Conservation (phyloP, 2,329 filamentous ascomycete genomes). For the Chrysoporthe austroafricana region DNA sequence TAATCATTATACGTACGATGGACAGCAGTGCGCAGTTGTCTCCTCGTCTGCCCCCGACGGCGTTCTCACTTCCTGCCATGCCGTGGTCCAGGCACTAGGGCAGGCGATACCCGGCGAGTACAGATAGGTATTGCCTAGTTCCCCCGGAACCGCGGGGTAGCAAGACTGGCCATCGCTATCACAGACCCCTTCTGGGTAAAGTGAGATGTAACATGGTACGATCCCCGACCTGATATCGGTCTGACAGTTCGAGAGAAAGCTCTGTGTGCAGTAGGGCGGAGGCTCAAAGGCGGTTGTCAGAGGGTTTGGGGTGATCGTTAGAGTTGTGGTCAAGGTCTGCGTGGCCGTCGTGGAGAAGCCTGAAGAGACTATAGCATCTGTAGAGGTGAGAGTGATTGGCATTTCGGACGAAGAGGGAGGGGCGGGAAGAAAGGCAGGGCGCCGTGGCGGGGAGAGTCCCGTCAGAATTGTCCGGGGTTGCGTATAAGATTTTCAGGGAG, state of each 20-base stretch:
- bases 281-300: constrained; percentile 23
- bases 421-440: neutral
- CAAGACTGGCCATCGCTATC: constrained; percentile 23
- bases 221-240: constrained; percentile 16
- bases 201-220: constrained; percentile 19
- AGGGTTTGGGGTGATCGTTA: constrained; percentile 20
- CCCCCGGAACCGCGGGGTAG: constrained; percentile 17
- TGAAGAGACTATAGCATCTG: constrained; percentile 7
- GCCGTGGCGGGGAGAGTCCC: too few relatives aligned
- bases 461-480: too few relatives aligned
- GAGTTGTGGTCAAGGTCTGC: constrained; percentile 4
- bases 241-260: constrained; percentile 24
- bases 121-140: constrained; percentile 20
- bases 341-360: constrained; percentile 14
- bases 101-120: constrained; percentile 24
- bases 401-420: neutral
- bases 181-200: constrained; percentile 15
- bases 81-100: constrained; percentile 23
- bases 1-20: constrained; percentile 18
- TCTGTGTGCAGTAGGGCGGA: constrained; percentile 22
- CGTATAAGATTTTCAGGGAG: too few relatives aligned
- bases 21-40: constrained; percentile 26
- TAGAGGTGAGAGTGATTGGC: constrained; percentile 18
- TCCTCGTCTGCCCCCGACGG: constrained; percentile 18
- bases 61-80: constrained; percentile 21